Percentiles rank a stretch among this genome's conserved stretches.
Evolutionary conservation across 331 rosid genomes (phyloP).

Genomic region (Rosa hybrid): DNA sequence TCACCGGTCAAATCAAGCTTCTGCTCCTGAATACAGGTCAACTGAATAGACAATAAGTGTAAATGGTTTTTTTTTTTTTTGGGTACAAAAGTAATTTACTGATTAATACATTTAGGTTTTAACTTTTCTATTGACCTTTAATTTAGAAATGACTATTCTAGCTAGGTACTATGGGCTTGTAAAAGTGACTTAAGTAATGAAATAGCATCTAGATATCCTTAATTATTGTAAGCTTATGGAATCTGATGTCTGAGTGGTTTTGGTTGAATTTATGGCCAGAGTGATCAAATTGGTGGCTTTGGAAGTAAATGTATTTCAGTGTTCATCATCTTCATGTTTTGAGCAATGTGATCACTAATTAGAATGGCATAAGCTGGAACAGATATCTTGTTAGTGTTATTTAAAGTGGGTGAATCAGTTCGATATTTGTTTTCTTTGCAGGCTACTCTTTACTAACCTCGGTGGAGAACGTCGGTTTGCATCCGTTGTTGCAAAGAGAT

Average conservation of each 20-base stretch:
- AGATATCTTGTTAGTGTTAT: background rate
- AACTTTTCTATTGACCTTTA: background rate
- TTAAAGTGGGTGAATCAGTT: slow-evolving; percentile 13
- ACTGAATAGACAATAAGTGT: slow-evolving; percentile 38
- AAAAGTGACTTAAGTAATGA: background rate
- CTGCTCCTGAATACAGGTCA: slow-evolving; percentile 96
- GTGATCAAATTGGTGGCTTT: background rate
- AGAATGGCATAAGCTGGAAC: background rate
- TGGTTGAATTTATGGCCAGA: slow-evolving; percentile 7
- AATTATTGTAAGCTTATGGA: background rate
- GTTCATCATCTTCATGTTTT: background rate
- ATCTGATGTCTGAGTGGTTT: background rate
- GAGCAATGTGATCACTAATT: background rate
- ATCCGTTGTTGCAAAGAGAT: slow-evolving; percentile 97
- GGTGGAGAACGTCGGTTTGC: slow-evolving; percentile 99
- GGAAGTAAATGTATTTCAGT: background rate
- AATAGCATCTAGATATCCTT: background rate
- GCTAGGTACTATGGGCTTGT: background rate
- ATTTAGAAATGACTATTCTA: background rate
- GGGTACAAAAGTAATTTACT: background rate
- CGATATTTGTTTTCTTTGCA: slow-evolving; percentile 39
- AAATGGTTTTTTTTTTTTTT: background rate
- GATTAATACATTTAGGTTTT: background rate
- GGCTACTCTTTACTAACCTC: slow-evolving; percentile 92
- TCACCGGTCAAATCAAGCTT: slow-evolving; percentile 91